These are phyloP conservation scores for Paraconiothyrium sp. DNA, from an alignment of 2,329 filamentous ascomycete species.

Conservation along the genomic window DNA sequence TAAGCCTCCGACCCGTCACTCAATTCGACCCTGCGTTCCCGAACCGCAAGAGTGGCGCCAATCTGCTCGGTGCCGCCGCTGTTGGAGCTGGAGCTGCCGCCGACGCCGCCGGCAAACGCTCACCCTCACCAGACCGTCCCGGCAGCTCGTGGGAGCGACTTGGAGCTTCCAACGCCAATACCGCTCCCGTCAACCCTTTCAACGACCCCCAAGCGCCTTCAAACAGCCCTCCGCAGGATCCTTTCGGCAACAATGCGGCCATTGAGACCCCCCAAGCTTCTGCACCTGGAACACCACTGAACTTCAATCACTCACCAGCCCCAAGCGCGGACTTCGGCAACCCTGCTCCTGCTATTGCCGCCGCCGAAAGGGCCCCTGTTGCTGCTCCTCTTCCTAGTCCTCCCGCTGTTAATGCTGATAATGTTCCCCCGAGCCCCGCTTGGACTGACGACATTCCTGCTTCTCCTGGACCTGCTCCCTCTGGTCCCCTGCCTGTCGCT, in stretches of 20 bases:
- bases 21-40: slow-evolving; percentile 79
- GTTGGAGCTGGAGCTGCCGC: slow-evolving; percentile 39
- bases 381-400: slow-evolving; percentile 45
- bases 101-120: slow-evolving; percentile 27
- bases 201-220: slow-evolving; percentile 58
- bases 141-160: slow-evolving; percentile 53
- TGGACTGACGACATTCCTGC: slow-evolving; percentile 69
- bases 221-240: slow-evolving; percentile 67
- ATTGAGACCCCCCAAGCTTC: slow-evolving; percentile 45
- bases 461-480: slow-evolving; percentile 57
- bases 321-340: slow-evolving; percentile 41
- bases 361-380: slow-evolving; percentile 53
- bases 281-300: slow-evolving; percentile 38
- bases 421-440: slow-evolving; percentile 64
- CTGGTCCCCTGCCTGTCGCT: slow-evolving; percentile 55
- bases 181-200: slow-evolving; percentile 70
- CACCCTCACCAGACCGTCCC: slow-evolving; percentile 34
- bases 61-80: slow-evolving; percentile 44
- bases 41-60: slow-evolving; percentile 52
- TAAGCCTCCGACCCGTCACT: slow-evolving; percentile 85
- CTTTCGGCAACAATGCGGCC: slow-evolving; percentile 55
- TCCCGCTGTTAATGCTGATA: slow-evolving; percentile 61
- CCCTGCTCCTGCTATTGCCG: slow-evolving; percentile 52
- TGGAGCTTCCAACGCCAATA: slow-evolving; percentile 48
- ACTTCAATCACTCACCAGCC: slow-evolving; percentile 32